Evolutionary conservation across 1,284 basidiomycete genomes (phyloP).

Genomic region (Apiotrichum gamsii): DNA sequence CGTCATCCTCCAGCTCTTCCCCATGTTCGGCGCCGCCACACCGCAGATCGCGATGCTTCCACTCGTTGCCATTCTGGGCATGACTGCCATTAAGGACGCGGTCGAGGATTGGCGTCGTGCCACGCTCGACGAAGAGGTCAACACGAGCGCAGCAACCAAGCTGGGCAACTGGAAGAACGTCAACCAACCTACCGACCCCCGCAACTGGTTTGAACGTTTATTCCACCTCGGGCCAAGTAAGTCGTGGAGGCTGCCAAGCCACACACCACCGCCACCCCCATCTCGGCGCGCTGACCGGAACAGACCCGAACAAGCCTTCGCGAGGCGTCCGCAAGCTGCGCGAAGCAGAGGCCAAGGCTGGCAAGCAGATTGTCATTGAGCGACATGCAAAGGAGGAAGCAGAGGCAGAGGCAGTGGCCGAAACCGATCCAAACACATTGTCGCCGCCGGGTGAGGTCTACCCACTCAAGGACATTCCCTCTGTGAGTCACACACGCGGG

Average conservation of each 20-base stretch:
- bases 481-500: too few relatives aligned
- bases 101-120: constrained; percentile 90
- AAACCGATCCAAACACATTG: constrained; percentile 15
- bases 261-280: neutral
- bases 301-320: constrained; percentile 53
- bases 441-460: neutral
- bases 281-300: constrained; percentile 8
- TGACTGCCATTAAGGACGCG: constrained; percentile 91
- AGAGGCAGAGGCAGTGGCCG: too few relatives aligned
- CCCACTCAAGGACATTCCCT: constrained; percentile 32
- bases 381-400: constrained; percentile 38
- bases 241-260: constrained; percentile 2
- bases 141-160: constrained; percentile 44
- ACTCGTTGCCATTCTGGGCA: constrained; percentile 74
- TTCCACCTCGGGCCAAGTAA: constrained; percentile 50
- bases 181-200: constrained; percentile 73
- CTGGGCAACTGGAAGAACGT: constrained; percentile 83
- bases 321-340: constrained; percentile 80
- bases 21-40: constrained; percentile 81
- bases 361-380: constrained; percentile 60
- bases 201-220: constrained; percentile 66
- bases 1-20: constrained; percentile 81
- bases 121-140: constrained; percentile 67
- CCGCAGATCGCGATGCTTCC: constrained; percentile 81
- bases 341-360: constrained; percentile 64